Percentiles rank a stretch among this genome's conserved stretches.
Evolutionary conservation across 2,329 filamentous ascomycete genomes (phyloP).

Genomic region (Seiridium unicorne): DNA sequence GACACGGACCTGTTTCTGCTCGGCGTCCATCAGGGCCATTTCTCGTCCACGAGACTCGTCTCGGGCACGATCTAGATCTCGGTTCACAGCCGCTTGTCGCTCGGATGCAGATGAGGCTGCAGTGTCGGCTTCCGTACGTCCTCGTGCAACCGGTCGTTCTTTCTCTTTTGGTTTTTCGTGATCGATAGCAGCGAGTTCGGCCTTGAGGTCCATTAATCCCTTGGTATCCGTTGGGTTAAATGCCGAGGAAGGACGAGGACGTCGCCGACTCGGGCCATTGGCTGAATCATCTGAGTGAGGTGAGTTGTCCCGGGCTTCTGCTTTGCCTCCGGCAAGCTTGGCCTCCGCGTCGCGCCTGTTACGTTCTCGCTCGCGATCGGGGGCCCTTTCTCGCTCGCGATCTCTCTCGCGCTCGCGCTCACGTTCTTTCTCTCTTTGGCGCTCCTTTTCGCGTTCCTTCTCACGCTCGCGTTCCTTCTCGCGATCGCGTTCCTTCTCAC

Average conservation of each 20-base stretch:
- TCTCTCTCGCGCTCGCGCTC: slow-evolving; percentile 13
- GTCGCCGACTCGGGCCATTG: slow-evolving; percentile 34
- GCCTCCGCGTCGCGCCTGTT: slow-evolving; percentile 36
- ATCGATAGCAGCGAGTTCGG: slow-evolving; percentile 44
- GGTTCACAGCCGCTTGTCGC: slow-evolving; percentile 8
- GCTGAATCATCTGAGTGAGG: slow-evolving; percentile 35
- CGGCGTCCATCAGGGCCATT: slow-evolving; percentile 21
- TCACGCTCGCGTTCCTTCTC: slow-evolving; percentile 10
- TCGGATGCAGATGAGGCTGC: slow-evolving; percentile 11
- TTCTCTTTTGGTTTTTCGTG: slow-evolving; percentile 24
- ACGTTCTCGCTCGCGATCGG: slow-evolving; percentile 17
- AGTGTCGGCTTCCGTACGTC: slow-evolving; percentile 9
- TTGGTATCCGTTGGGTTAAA: slow-evolving; percentile 55
- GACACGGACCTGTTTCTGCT: slow-evolving; percentile 57
- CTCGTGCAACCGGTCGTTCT: slow-evolving; percentile 12
- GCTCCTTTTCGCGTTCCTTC: slow-evolving; percentile 12
- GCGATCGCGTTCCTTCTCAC: slow-evolving; percentile 11
- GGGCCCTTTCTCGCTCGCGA: slow-evolving; percentile 11
- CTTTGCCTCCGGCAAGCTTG: slow-evolving; percentile 24
- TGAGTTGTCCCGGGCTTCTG: slow-evolving; percentile 35
- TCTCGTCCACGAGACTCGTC: slow-evolving; percentile 43
- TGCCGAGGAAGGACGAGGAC: slow-evolving; percentile 33
- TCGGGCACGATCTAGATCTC: slow-evolving; percentile 12
- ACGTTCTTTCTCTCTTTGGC: slow-evolving; percentile 7
- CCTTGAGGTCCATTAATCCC: slow-evolving; percentile 48